Evolutionary conservation across 345 rosid genomes (phyloP), one percentile per base, ranked within the genome.

Genomic region (Euphorbia lathyris): DNA sequence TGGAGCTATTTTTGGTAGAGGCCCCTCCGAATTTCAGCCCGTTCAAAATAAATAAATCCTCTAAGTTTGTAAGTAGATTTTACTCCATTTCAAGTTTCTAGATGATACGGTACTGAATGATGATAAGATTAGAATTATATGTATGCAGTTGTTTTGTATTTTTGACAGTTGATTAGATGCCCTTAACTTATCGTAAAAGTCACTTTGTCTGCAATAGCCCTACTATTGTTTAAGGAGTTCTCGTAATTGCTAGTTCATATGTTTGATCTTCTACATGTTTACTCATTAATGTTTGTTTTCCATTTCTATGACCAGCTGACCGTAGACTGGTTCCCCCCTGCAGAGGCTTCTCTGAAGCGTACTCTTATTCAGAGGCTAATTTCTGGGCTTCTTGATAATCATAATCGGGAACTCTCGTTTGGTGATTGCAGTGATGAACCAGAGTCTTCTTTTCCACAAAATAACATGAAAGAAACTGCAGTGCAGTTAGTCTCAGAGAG

Each of bases 331-430:
- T 95, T 95, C 76, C 96, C 80, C 34, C 96, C 99, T 56, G 74
- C 82, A 1, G 99, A 95, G 76, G 99, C 93, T 50, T 95, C 96
- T 62, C 83, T 92, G 69, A 95, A 95, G 81, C 99, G 99, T 57
- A 80, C 92, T 63, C 80, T 85, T 42, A 95, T 95, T 70, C 88
- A 92, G 87, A 85, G 81, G 77, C 81, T 95, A 58, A 82, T 95
- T 61, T 86, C 81, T 71, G 89, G 84, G 73, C 91, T 90, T 48
- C 85, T 95, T 69, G 84, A 88, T 74, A 77, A 76, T 76, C 85
- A 68, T 29, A 70, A 84, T 36, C 75, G 23, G 77, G 86, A 79
- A 72, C 78, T 68, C 56, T 76, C 82, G 61, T 77, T 80, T 66
- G 64, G 63, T 50, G 82, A 63, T 43, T 72, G 79, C 52, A 43